These are phyloP conservation scores for Tritrichomonas musculus DNA, from an alignment of 208 protist species.

Conservation along the genomic window DNA sequence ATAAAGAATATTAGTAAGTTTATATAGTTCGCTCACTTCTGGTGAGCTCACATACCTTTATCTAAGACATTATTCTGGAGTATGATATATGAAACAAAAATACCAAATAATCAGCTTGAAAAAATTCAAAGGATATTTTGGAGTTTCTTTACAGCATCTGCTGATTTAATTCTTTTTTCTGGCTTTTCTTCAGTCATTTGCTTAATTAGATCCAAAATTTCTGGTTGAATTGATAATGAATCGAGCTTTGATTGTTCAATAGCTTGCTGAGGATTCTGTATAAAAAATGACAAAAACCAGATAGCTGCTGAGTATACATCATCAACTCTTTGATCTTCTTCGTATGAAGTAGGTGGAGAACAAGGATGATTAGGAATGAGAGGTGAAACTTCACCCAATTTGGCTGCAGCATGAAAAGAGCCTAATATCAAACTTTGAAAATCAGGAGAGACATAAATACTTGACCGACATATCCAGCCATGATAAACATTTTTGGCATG, in stretches of 20 bases:
- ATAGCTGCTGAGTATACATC: slow-evolving; percentile 10
- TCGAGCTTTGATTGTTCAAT: background rate
- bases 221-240: background rate
- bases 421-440: background rate
- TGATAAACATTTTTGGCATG: background rate
- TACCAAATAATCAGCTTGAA: too few species aligned
- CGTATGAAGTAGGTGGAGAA: background rate
- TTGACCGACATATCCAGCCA: slow-evolving; percentile 1
- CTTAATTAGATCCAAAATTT: background rate
- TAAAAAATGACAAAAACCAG: background rate
- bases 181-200: background rate
- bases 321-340: background rate
- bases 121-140: background rate
- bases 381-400: background rate
- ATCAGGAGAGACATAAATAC: background rate
- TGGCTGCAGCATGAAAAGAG: background rate
- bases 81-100: too few species aligned
- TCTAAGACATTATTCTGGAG: too few species aligned
- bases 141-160: background rate
- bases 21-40: too few species aligned
- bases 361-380: background rate
- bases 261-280: background rate
- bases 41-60: too few species aligned
- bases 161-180: background rate
- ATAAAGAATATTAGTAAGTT: too few species aligned